Conservation (phyloP, 2,329 filamentous ascomycete genomes). For the Cladosporium sp. region DNA sequence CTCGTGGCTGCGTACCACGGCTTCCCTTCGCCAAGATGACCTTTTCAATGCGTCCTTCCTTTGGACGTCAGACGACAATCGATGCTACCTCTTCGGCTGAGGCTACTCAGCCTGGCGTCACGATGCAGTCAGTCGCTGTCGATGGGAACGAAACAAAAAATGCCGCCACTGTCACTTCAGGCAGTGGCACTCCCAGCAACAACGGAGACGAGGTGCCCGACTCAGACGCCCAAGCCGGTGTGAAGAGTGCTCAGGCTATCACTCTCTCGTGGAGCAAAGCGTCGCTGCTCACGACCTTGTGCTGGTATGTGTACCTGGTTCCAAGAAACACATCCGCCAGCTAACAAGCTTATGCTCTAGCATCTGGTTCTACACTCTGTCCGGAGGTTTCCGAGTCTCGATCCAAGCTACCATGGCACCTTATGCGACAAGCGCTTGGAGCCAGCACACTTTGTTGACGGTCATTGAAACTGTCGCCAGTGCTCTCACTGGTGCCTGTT, state of each 20-base stretch:
- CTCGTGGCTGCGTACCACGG: no score
- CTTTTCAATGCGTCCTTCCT: slow-evolving; percentile 3
- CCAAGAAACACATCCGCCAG: slow-evolving; percentile 15
- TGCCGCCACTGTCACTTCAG: background rate
- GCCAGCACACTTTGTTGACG: slow-evolving; percentile 20
- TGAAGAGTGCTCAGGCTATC: slow-evolving; percentile 11
- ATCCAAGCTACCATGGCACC: slow-evolving; percentile 26
- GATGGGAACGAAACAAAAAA: background rate
- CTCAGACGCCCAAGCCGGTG: slow-evolving; percentile 12
- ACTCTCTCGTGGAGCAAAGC: slow-evolving; percentile 7
- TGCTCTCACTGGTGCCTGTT: slow-evolving; percentile 44
- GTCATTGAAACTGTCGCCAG: slow-evolving; percentile 50
- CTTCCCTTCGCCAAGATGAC: background rate
- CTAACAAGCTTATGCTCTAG: slow-evolving; percentile 16
- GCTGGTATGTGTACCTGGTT: slow-evolving; percentile 28
- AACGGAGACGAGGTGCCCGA: slow-evolving; percentile 1
- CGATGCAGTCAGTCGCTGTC: background rate
- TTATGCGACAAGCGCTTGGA: slow-evolving; percentile 27
- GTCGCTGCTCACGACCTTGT: slow-evolving; percentile 10
- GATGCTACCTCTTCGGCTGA: background rate
- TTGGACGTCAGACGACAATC: slow-evolving; percentile 2
- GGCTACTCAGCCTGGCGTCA: background rate
- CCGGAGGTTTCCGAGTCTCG: slow-evolving; percentile 29
- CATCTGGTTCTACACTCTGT: slow-evolving; percentile 34
- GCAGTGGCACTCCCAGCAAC: background rate